Percentiles rank a stretch among this genome's conserved stretches.
These are phyloP conservation scores for Madurella fahalii DNA, from an alignment of 2,329 filamentous ascomycete genomes.

Conservation along the genomic window DNA sequence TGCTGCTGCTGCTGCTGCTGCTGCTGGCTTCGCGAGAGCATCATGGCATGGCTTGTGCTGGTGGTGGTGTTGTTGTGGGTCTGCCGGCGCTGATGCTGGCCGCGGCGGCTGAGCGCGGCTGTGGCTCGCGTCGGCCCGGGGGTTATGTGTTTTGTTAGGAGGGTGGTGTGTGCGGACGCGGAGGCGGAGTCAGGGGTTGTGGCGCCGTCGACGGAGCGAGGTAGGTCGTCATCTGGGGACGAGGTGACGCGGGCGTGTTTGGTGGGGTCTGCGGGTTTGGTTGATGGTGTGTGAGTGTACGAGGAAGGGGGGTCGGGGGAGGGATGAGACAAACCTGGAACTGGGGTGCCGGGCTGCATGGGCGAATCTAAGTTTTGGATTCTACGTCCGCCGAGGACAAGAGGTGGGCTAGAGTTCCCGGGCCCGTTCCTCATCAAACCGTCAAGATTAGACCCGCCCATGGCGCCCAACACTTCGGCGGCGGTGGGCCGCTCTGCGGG, in stretches of 20 bases:
- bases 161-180: slow-evolving; percentile 27
- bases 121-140: slow-evolving; percentile 16
- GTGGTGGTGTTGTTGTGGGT: slow-evolving; percentile 23
- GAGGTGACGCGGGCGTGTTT: slow-evolving; percentile 33
- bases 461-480: slow-evolving; percentile 74
- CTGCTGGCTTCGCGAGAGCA: slow-evolving; percentile 27
- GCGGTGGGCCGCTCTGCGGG: slow-evolving; percentile 76
- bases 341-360: slow-evolving; percentile 44
- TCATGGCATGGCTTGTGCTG: slow-evolving; percentile 7
- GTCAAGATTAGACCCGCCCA: slow-evolving; percentile 58
- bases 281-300: slow-evolving; percentile 7
- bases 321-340: slow-evolving; percentile 37
- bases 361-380: slow-evolving; percentile 57
- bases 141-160: slow-evolving; percentile 7
- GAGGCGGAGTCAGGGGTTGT: slow-evolving; percentile 29
- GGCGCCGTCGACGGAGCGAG: slow-evolving; percentile 25
- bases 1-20: slow-evolving; percentile 7
- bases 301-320: slow-evolving; percentile 13
- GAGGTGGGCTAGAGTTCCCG: slow-evolving; percentile 33
- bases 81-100: not conserved
- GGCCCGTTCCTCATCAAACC: slow-evolving; percentile 33
- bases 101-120: slow-evolving; percentile 23
- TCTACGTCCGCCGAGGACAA: slow-evolving; percentile 42
- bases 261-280: slow-evolving; percentile 28
- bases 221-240: slow-evolving; percentile 30